These are phyloP conservation scores for Botrytis hyacinthi DNA, from an alignment of 2,329 filamentous ascomycete species.

Conservation along the genomic window DNA sequence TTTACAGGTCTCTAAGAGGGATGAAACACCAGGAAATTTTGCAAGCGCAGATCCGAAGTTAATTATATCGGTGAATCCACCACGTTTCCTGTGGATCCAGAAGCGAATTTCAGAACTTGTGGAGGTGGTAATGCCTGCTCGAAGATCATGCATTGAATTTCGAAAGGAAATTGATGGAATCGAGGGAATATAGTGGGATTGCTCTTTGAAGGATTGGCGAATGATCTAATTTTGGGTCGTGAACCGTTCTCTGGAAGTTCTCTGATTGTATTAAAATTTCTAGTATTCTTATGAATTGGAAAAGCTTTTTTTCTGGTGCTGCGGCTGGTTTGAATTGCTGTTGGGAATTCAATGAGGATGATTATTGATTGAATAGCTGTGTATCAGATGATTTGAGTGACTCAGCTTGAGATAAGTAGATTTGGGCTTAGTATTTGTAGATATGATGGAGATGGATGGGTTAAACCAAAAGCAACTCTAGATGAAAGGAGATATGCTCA, in stretches of 20 bases:
- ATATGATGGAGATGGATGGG: neutral
- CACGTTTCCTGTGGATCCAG: neutral
- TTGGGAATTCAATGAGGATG: neutral
- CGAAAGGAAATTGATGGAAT: neutral
- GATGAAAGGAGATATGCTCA: rapidly evolving
- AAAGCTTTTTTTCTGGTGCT: neutral
- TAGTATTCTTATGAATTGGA: neutral
- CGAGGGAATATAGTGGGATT: neutral
- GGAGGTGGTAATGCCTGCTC: neutral
- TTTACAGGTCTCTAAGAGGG: neutral
- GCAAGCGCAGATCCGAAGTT: neutral
- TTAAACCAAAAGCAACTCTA: neutral
- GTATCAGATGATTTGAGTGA: neutral
- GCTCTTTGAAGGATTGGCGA: no score
- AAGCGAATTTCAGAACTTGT: neutral
- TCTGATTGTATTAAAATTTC: neutral
- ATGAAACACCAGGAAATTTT: neutral
- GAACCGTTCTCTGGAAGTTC: neutral
- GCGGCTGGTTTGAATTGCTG: neutral
- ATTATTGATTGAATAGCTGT: neutral
- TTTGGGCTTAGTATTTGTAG: no score
- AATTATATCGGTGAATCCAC: neutral
- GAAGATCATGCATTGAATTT: neutral
- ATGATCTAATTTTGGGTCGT: rapidly evolving
- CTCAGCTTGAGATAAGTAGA: neutral